Conservation (phyloP, 345 rosid genomes). For the Eucalyptus caleyi region DNA sequence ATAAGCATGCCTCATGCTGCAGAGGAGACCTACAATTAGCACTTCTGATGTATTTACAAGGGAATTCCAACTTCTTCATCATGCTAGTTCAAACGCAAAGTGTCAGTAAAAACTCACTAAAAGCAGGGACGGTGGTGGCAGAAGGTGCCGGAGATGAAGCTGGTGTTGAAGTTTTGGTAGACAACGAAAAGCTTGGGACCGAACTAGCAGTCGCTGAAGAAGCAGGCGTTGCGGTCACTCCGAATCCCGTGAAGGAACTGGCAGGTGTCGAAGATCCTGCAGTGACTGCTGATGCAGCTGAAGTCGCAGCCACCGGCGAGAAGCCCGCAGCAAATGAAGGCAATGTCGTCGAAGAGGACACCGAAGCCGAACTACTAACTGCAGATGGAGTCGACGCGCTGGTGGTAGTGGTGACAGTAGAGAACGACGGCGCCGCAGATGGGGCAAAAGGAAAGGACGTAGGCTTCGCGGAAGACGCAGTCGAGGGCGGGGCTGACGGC, state of each 20-base stretch:
- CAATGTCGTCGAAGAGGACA: not conserved
- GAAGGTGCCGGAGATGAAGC: conserved; percentile 38
- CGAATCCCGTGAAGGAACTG: conserved; percentile 43
- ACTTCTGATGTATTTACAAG: not conserved
- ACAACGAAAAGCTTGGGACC: conserved; percentile 54
- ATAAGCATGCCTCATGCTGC: not conserved
- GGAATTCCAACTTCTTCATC: not conserved
- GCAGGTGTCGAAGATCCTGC: conserved; percentile 5
- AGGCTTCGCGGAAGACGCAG: conserved; percentile 11
- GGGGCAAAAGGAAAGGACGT: conserved; percentile 13
- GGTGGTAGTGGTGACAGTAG: conserved; percentile 40
- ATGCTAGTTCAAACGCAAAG: not conserved
- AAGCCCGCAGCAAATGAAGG: conserved; percentile 29
- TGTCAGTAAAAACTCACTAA: conserved; percentile 39
- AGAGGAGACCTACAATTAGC: not conserved
- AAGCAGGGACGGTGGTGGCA: conserved; percentile 17
- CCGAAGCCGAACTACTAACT: conserved; percentile 20
- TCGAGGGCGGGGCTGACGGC: conserved; percentile 19
- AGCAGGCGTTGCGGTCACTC: conserved; percentile 27
- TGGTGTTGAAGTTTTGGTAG: conserved; percentile 31
- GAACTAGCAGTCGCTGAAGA: conserved; percentile 37
- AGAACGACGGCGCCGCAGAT: conserved; percentile 26
- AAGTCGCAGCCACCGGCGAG: conserved; percentile 16
- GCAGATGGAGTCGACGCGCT: conserved; percentile 33
- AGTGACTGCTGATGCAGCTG: conserved; percentile 3